A percentile compares a stretch with the other conserved stretches of the same genome.
These are phyloP conservation scores for Gentiana macrophylla DNA, from an alignment of 257 asterid species.

Conservation along the genomic window DNA sequence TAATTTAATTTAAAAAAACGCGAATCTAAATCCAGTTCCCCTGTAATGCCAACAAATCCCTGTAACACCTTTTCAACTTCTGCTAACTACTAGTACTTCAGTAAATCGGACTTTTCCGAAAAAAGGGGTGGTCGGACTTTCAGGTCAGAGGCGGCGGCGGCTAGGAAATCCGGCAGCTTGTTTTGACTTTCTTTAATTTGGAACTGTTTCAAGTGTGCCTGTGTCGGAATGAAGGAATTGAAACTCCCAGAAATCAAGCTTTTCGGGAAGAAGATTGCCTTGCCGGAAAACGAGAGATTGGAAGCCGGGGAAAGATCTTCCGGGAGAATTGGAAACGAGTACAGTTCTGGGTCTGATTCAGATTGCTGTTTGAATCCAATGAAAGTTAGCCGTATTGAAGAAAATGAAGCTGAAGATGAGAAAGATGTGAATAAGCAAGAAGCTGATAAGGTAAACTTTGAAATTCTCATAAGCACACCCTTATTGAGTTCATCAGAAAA, in stretches of 20 bases:
- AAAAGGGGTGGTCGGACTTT: not conserved
- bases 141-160: slow-evolving; percentile 3
- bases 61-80: slow-evolving; percentile 1
- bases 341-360: slow-evolving; percentile 13
- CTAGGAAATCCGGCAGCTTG: not conserved
- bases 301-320: slow-evolving; percentile 1
- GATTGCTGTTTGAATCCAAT: slow-evolving; percentile 20
- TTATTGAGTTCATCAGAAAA: not conserved
- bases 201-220: not conserved
- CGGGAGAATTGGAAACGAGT: slow-evolving; percentile 13
- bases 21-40: slow-evolving; percentile 30
- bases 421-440: slow-evolving; percentile 22
- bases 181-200: too few species aligned
- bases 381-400: slow-evolving; percentile 13
- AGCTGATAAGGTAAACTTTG: slow-evolving; percentile 31
- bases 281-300: slow-evolving; percentile 37
- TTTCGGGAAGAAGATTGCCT: slow-evolving; percentile 58
- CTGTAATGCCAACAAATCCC: slow-evolving; percentile 26
- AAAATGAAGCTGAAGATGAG: slow-evolving; percentile 19
- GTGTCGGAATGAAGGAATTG: slow-evolving; percentile 16
- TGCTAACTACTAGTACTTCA: not conserved
- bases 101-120: not conserved
- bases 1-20: slow-evolving; percentile 7
- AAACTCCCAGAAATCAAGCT: slow-evolving; percentile 57
- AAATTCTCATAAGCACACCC: not conserved